These are phyloP conservation scores for Iberis pinnata DNA, from an alignment of 345 rosid genomes.

Conservation along the genomic window DNA sequence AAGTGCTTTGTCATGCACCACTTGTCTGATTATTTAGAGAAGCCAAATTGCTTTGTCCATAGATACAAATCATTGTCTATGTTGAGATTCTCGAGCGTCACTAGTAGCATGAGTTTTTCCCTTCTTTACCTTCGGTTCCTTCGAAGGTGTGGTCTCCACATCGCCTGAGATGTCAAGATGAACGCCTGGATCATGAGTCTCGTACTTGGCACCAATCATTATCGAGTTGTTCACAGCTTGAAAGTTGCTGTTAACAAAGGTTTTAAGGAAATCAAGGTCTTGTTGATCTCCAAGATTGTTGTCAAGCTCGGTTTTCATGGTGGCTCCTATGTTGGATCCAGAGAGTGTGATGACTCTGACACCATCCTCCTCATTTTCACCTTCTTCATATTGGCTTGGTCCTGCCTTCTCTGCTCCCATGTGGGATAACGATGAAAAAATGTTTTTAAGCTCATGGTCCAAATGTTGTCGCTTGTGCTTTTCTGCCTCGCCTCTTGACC, in stretches of 20 bases:
- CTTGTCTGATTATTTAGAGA: conserved; percentile 21
- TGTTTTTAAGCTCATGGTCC: conserved; percentile 22
- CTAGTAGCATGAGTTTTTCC: conserved; percentile 14
- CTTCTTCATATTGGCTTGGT: conserved; percentile 31
- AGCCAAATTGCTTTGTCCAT: conserved; percentile 12
- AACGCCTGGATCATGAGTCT: conserved; percentile 82
- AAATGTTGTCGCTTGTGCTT: conserved; percentile 24
- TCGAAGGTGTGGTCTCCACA: conserved; percentile 28
- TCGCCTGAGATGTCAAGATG: conserved; percentile 59
- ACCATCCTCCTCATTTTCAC: conserved; percentile 35
- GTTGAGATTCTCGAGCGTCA: conserved; percentile 19
- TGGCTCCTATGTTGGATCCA: conserved; percentile 73
- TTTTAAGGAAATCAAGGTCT: conserved; percentile 40
- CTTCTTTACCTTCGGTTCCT: conserved; percentile 13
- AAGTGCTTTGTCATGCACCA: conserved; percentile 23
- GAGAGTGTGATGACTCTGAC: conserved; percentile 60
- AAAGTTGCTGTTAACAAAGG: conserved; percentile 83
- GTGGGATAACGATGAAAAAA: conserved; percentile 24
- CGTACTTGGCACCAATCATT: conserved; percentile 59
- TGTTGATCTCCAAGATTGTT: conserved; percentile 28
- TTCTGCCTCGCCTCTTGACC: conserved; percentile 26
- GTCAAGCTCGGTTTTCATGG: conserved; percentile 58
- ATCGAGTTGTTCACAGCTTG: conserved; percentile 89
- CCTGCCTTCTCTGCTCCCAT: conserved; percentile 39
- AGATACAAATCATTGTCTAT: conserved; percentile 17